Base-by-base conservation (phyloP, 1,284 basidiomycete species). In the Apiotrichum laibachii region DNA sequence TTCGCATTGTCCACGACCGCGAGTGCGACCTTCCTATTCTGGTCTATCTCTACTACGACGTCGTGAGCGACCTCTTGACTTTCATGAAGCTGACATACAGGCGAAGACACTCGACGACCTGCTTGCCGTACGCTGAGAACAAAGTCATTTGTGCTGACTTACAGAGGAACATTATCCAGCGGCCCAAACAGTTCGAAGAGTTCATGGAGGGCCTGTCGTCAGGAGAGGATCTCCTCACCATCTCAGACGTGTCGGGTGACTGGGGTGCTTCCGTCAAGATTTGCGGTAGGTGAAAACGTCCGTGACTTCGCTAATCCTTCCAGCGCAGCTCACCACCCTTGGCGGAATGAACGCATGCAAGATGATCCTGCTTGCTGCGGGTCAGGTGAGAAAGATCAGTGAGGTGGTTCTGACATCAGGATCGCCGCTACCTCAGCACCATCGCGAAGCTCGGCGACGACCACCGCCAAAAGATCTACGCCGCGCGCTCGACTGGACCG, bases 161-260 rank as follows among this genome's bases (percentile, higher is more conserved):
- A 3, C 22, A 59, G 57, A 31, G 45, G 2, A 43, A 46, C 5
- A 33, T 42, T 7, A 53, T 66, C 43, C 44, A 55, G 42, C 35
- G 59, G 19, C 44, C 55, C 12, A 39, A 26, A 5, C 51, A 61
- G 18, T 59, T 72, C n/a, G 60, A 65, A 13, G 59, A 63, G 22
- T 72, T 75, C 56, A 55, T 67, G 21, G 68, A 69, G 26, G 67
- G 68, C 2, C 57, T 64, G 42, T 55, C 49, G 15, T 43, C 47
- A 1, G 16, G 37, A 4, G 50, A 50, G 63, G 88, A 87, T n/a
- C 71, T 90, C 50, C 86, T 53, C 37, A 51, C 34, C 19, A 42
- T 88, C 50, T 83, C 87, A 1, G 82, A 61, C 46, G 56, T 91
- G 34, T 82, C 88, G 18, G 90, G 89, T 0, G 89, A 88, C 72